A percentile compares a stretch with the other conserved stretches of the same genome.
Evolutionary conservation across 768 basidiomycete genomes (phyloP).

Genomic region (Tubosaeta sp.): DNA sequence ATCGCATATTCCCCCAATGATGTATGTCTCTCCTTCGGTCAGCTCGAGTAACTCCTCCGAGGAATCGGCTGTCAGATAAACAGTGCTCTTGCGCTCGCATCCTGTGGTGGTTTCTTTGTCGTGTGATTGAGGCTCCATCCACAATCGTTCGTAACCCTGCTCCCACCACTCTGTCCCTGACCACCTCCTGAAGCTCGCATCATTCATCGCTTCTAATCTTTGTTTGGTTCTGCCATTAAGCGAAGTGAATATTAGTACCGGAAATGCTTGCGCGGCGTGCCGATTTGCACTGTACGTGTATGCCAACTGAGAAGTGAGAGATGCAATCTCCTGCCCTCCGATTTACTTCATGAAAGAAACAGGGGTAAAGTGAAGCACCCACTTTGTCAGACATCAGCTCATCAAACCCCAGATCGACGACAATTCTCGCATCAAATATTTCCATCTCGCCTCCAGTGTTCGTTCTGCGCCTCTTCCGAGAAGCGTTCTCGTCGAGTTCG

Average conservation of each 20-base stretch:
- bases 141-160: constrained; percentile 67
- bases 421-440: constrained; percentile 58
- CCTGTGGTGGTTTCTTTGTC: constrained; percentile 5
- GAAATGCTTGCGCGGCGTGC: constrained; percentile 62
- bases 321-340: constrained; percentile 73
- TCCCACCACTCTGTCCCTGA: constrained; percentile 78
- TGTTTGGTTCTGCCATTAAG: constrained; percentile 66
- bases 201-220: constrained; percentile 59
- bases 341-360: constrained; percentile 9
- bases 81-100: constrained; percentile 46
- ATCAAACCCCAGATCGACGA: constrained; percentile 91
- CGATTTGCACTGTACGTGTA: constrained; percentile 90
- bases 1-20: constrained; percentile 95
- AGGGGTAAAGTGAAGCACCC: constrained; percentile 28
- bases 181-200: constrained; percentile 79
- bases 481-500: constrained; percentile 35
- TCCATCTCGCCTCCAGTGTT: constrained; percentile 37
- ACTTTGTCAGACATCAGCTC: constrained; percentile 92
- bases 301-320: constrained; percentile 85
- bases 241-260: constrained; percentile 73
- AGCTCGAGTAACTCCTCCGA: constrained; percentile 81
- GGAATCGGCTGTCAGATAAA: constrained; percentile 96
- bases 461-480: constrained; percentile 16
- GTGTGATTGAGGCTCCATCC: constrained; percentile 34
- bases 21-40: constrained; percentile 79